Percentiles rank a stretch among this genome's conserved stretches.
These are phyloP conservation scores for Scedosporium dehoogii DNA, from an alignment of 2,329 filamentous ascomycete genomes.

Conservation along the genomic window DNA sequence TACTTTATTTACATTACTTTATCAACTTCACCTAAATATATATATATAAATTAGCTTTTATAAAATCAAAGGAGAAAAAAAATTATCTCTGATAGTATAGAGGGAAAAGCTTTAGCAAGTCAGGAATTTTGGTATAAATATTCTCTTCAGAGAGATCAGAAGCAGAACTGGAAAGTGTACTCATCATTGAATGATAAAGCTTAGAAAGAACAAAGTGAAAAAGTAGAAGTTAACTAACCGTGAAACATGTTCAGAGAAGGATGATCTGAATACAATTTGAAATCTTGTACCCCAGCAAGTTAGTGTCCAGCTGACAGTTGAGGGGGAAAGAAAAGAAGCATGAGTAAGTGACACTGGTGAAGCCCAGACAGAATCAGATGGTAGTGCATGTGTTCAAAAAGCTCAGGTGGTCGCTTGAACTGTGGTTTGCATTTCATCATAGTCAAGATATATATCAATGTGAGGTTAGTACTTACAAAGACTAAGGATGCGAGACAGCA, in stretches of 20 bases:
- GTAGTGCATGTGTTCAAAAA: constrained; percentile 60
- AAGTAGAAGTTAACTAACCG: constrained; percentile 1
- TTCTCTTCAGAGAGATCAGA: constrained; percentile 57
- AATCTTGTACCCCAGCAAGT: not conserved
- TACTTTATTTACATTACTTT: no score
- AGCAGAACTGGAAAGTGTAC: constrained; percentile 62
- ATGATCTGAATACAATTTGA: no score
- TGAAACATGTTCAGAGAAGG: no score
- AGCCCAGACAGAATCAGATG: constrained; percentile 44
- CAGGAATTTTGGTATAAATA: constrained; percentile 45
- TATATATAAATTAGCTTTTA: no score
- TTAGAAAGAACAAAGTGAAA: not conserved
- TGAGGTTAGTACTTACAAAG: constrained; percentile 8
- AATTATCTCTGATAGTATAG: no score
- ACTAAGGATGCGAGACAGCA: no score
- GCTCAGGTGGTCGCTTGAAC: constrained; percentile 6
- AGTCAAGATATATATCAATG: not conserved
- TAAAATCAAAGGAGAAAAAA: no score
- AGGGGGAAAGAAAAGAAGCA: constrained; percentile 8
- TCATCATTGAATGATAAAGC: constrained; percentile 42
- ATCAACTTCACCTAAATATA: no score
- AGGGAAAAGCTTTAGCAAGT: not conserved
- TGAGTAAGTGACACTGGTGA: no score
- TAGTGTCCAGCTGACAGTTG: not conserved
- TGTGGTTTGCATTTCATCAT: constrained; percentile 5